Evolutionary conservation across 208 protist genomes (phyloP).

Genomic region (Acanthamoeba royreba): DNA sequence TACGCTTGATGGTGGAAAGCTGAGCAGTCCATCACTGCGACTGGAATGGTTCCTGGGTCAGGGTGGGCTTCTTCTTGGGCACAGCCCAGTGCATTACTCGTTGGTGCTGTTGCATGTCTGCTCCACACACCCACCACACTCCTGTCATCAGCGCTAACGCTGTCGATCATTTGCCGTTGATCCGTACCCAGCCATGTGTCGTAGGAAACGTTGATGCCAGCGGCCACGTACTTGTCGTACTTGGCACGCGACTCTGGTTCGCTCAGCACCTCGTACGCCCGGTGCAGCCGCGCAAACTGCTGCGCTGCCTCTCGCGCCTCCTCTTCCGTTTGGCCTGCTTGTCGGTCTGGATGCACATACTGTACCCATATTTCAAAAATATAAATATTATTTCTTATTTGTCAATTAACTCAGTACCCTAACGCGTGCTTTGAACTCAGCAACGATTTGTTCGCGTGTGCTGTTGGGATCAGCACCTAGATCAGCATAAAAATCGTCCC

Average conservation of each 20-base stretch:
- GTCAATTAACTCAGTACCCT: background rate
- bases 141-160: no score
- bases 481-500: background rate
- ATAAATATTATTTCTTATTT: no score
- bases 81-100: constrained; percentile 32
- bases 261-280: constrained; percentile 26
- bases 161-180: no score
- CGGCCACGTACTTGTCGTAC: background rate
- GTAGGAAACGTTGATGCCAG: constrained; percentile 10
- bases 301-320: background rate
- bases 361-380: no score
- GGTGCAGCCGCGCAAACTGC: background rate
- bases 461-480: background rate
- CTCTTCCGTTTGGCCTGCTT: background rate
- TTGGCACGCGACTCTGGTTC: background rate
- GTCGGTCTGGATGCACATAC: background rate
- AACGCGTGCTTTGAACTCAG: background rate
- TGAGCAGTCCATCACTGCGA: background rate
- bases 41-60: background rate
- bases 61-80: constrained; percentile 29
- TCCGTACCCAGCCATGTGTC: constrained; percentile 1
- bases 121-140: no score
- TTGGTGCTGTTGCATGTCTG: background rate
- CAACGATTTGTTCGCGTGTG: background rate
- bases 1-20: no score